A percentile compares a stretch with the other conserved stretches of the same genome.
Evolutionary conservation across 2,329 filamentous ascomycete species (phyloP).

Genomic region (Cytospora schulzeri): DNA sequence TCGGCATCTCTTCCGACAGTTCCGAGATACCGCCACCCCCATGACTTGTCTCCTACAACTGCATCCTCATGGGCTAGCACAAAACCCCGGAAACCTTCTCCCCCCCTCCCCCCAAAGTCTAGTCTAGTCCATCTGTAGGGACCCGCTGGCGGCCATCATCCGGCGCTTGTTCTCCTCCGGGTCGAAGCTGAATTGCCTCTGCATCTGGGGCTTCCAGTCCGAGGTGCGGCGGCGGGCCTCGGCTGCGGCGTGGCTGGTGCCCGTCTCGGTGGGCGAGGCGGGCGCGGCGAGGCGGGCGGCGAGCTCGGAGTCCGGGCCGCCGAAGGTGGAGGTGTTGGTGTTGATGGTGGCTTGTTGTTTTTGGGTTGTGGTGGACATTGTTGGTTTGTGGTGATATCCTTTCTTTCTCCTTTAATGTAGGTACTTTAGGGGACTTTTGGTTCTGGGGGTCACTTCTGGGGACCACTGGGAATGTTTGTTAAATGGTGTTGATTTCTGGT

Average conservation of each 20-base stretch:
- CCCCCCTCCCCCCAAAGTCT: too few relatives aligned
- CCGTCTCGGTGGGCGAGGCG: constrained; percentile 24
- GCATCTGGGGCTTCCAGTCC: constrained; percentile 52
- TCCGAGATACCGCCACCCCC: neutral
- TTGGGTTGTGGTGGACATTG: constrained; percentile 19
- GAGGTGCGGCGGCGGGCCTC: constrained; percentile 40
- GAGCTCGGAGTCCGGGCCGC: constrained; percentile 28
- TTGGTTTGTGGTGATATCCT: neutral
- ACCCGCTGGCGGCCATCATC: constrained; percentile 43
- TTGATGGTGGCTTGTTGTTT: constrained; percentile 19
- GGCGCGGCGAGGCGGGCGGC: constrained; percentile 29
- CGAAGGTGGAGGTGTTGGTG: constrained; percentile 19
- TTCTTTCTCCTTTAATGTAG: neutral
- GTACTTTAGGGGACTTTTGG: neutral
- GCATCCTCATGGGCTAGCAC: neutral
- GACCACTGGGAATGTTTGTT: too few relatives aligned
- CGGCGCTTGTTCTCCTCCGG: constrained; percentile 57
- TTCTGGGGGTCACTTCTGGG: too few relatives aligned
- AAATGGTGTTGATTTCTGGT: too few relatives aligned
- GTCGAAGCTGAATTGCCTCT: constrained; percentile 58
- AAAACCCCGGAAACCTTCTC: neutral
- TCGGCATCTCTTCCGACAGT: neutral
- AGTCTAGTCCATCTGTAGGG: constrained; percentile 32
- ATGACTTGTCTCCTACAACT: too few relatives aligned
- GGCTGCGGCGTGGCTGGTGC: constrained; percentile 26